Evolutionary conservation across 179 eudicot genomes (phyloP).

Genomic region (Spergularia azorica): DNA sequence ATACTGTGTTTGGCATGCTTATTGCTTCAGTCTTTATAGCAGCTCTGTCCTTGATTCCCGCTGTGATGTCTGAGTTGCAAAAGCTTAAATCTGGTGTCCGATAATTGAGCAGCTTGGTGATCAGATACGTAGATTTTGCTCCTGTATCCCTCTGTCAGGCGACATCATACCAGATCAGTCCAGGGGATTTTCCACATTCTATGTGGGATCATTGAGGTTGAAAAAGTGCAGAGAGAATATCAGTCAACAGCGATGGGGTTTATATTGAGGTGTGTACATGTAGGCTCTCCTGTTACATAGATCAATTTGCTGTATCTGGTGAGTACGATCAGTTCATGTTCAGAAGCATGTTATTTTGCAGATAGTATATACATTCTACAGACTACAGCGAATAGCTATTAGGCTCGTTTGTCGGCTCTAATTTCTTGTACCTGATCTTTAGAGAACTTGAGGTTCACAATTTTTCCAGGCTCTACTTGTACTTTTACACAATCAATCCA

Average conservation of each 20-base stretch:
- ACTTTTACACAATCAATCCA: not conserved
- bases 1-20: conserved; percentile 81
- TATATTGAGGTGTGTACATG: conserved; percentile 26
- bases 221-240: not conserved
- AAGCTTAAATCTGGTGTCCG: conserved; percentile 38
- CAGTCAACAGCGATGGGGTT: not conserved
- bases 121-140: not conserved
- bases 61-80: conserved; percentile 58
- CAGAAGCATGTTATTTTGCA: not conserved
- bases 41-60: conserved; percentile 60
- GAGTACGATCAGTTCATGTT: not conserved
- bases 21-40: conserved; percentile 62
- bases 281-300: conserved; percentile 2
- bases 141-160: conserved; percentile 12
- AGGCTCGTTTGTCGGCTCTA: not conserved
- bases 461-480: not conserved
- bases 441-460: not conserved
- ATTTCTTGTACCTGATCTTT: not conserved
- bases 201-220: not conserved
- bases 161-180: not conserved
- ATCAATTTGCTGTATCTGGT: conserved; percentile 4
- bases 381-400: not conserved
- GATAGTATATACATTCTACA: conserved; percentile 3
- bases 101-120: conserved; percentile 15
- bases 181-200: conserved; percentile 8